Conservation (phyloP, 768 basidiomycete genomes). For the Collybiopsis luxurians region DNA sequence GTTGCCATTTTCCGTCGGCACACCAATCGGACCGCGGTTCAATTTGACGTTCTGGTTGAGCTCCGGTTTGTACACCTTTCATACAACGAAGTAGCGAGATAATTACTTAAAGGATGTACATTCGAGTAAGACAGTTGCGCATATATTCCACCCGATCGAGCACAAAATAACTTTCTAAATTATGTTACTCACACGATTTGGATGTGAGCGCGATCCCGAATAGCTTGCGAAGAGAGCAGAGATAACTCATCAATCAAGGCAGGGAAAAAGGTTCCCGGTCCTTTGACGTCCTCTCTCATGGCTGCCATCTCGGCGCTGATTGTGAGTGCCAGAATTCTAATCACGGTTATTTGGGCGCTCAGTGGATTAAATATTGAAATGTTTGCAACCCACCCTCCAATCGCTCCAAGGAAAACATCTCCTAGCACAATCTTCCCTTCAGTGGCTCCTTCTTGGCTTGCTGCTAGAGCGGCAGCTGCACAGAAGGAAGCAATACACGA, state of each 20-base stretch:
- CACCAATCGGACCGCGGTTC: too few species aligned
- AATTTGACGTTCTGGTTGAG: too few species aligned
- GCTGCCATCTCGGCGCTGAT: constrained; percentile 62
- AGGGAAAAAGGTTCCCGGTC: constrained; percentile 64
- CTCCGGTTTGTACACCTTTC: too few species aligned
- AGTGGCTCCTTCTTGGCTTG: constrained; percentile 12
- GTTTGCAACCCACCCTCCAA: constrained; percentile 61
- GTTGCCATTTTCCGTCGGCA: too few species aligned
- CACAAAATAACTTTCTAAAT: too few species aligned
- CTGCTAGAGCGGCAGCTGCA: constrained; percentile 60
- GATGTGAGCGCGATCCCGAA: constrained; percentile 30
- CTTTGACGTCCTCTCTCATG: constrained; percentile 44
- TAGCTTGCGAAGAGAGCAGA: constrained; percentile 28
- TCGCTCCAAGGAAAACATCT: constrained; percentile 72
- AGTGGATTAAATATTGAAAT: not conserved
- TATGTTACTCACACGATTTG: constrained; percentile 16
- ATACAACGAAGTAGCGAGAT: too few species aligned
- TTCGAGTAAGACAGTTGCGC: too few species aligned
- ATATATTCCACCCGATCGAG: too few species aligned
- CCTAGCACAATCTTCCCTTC: constrained; percentile 59
- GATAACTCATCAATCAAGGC: constrained; percentile 61
- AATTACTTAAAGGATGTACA: too few species aligned
- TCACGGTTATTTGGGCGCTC: constrained; percentile 9
- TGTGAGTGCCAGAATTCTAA: constrained; percentile 56
- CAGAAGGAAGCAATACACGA: constrained; percentile 79